Conservation (phyloP, 768 basidiomycete species). For the Naganishia randhawae region DNA sequence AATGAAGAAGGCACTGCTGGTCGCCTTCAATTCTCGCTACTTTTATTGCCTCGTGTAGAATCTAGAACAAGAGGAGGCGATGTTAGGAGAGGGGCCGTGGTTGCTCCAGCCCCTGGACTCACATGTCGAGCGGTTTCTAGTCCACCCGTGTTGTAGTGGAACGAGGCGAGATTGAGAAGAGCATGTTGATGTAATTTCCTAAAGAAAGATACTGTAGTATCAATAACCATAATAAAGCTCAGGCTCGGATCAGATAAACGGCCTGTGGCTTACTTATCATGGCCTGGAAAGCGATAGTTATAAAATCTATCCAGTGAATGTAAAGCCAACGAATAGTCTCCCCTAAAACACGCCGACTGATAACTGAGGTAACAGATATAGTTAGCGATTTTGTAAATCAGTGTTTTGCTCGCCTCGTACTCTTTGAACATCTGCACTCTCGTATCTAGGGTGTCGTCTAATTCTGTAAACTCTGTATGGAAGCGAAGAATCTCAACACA, state of each 20-base stretch:
- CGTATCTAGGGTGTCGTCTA: constrained; percentile 43
- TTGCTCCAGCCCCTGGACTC: constrained; percentile 18
- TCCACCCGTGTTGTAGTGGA: constrained; percentile 45
- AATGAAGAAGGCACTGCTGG: constrained; percentile 43
- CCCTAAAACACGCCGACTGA: constrained; percentile 36
- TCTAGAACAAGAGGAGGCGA: constrained; percentile 26
- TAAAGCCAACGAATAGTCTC: constrained; percentile 44
- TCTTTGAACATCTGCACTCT: constrained; percentile 39
- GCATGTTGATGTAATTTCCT: constrained; percentile 50
- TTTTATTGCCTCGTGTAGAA: constrained; percentile 47
- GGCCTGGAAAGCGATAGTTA: constrained; percentile 46
- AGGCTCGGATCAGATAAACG: neutral
- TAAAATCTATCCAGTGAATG: constrained; percentile 46
- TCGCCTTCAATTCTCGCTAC: constrained; percentile 48
- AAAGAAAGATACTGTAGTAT: neutral
- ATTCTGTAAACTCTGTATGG: constrained; percentile 33
- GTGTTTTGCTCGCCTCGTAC: constrained; percentile 30
- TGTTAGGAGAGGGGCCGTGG: neutral
- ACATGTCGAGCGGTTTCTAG: constrained; percentile 40
- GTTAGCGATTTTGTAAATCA: neutral
- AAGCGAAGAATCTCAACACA: neutral
- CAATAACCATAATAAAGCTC: neutral
- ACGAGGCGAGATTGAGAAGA: constrained; percentile 47
- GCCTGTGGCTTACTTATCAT: constrained; percentile 33
- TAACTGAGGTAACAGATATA: constrained; percentile 30